phyloP scores from a whole-genome alignment of 345 rosid species.

The Brassica rapa region DNA sequence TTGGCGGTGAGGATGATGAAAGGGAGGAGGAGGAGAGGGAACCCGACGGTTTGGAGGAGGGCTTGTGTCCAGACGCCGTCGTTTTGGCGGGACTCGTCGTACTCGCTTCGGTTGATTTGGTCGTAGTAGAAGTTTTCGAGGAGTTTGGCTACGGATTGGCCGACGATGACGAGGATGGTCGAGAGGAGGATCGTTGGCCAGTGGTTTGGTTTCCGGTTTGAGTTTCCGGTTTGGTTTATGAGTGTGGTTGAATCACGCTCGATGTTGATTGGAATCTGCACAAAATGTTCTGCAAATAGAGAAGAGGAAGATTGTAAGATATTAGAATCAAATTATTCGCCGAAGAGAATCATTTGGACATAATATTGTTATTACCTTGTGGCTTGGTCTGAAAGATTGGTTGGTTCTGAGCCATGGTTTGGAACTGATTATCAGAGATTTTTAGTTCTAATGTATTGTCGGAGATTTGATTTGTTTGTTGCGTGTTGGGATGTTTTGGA shows the following conservation, averaged over 20 bases:
- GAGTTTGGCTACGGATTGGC: constrained; percentile 36
- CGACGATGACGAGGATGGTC: constrained; percentile 26
- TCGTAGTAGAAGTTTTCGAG: constrained; percentile 41
- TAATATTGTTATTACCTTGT: constrained; percentile 16
- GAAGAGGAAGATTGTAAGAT: neutral
- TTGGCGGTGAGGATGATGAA: constrained; percentile 30
- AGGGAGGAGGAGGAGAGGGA: constrained; percentile 42
- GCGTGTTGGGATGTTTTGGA: neutral
- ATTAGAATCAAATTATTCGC: neutral
- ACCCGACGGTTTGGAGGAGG: constrained; percentile 38
- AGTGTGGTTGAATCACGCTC: constrained; percentile 32
- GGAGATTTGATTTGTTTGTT: neutral
- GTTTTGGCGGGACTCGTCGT: constrained; percentile 31
- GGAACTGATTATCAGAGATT: neutral
- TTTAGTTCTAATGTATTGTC: neutral
- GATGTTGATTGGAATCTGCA: constrained; percentile 39
- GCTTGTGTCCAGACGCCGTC: constrained; percentile 43
- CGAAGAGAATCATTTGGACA: neutral
- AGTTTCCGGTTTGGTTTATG: neutral
- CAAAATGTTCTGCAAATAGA: constrained; percentile 35
- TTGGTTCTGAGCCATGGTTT: constrained; percentile 38
- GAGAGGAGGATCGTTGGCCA: constrained; percentile 41
- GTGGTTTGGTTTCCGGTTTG: constrained; percentile 39
- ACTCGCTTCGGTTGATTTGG: constrained; percentile 25
- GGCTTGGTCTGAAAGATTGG: constrained; percentile 37